These are phyloP conservation scores for Pholiota molesta DNA, from an alignment of 768 basidiomycete genomes.

Conservation along the genomic window DNA sequence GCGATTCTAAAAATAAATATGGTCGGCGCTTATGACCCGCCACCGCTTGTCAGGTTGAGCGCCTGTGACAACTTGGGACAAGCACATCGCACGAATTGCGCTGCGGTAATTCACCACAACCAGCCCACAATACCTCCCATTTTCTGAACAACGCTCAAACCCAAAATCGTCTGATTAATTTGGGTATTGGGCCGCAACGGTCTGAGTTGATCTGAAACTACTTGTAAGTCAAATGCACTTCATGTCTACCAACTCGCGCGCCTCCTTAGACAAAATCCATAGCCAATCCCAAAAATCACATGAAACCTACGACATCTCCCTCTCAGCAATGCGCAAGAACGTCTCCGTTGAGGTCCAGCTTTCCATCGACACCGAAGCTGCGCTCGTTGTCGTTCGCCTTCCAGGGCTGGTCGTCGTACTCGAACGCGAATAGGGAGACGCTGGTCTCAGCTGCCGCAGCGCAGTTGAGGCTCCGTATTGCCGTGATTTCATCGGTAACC, in stretches of 20 bases:
- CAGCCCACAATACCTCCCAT: too few relatives aligned
- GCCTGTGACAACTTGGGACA: too few relatives aligned
- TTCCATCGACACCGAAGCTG: slow-evolving; percentile 41
- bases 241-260: not conserved
- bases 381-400: slow-evolving; percentile 39
- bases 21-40: not conserved
- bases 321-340: not conserved
- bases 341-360: slow-evolving; percentile 24
- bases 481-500: slow-evolving; percentile 31
- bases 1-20: not conserved
- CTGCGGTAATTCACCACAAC: too few relatives aligned
- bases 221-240: not conserved
- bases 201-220: not conserved
- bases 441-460: slow-evolving; percentile 31
- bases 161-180: too few relatives aligned
- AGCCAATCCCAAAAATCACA: not conserved
- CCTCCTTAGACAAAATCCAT: not conserved
- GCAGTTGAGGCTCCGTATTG: slow-evolving; percentile 39
- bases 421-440: slow-evolving; percentile 38
- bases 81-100: too few relatives aligned
- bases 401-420: slow-evolving; percentile 42
- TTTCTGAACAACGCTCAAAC: too few relatives aligned
- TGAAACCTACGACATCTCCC: not conserved
- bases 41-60: too few relatives aligned
- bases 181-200: not conserved